Conservation (phyloP, 345 rosid species). For the Populus deltoides region DNA sequence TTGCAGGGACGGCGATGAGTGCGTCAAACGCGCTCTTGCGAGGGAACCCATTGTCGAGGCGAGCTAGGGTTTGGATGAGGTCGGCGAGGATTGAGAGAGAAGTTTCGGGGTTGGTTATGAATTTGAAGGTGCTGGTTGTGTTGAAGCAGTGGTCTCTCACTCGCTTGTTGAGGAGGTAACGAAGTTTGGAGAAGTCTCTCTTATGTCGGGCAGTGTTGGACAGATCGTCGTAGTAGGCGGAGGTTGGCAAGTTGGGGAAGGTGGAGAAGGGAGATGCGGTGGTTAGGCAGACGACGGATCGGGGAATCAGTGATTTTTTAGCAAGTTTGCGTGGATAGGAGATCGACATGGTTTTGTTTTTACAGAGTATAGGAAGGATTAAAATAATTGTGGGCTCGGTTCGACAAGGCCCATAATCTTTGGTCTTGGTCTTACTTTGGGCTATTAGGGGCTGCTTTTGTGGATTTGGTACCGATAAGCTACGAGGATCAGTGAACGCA, state of each 20-base stretch:
- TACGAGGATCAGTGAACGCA: too few relatives aligned
- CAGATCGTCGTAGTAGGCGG: slow-evolving; percentile 55
- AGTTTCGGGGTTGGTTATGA: slow-evolving; percentile 44
- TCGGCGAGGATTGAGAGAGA: slow-evolving; percentile 43
- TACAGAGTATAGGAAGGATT: too few relatives aligned
- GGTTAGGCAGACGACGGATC: slow-evolving; percentile 10
- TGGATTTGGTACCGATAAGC: too few relatives aligned
- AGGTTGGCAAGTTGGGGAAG: slow-evolving; percentile 41
- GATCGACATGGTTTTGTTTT: slow-evolving; percentile 3
- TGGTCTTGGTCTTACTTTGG: too few relatives aligned
- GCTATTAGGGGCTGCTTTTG: too few relatives aligned
- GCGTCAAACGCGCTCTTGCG: slow-evolving; percentile 52
- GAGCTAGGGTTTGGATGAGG: slow-evolving; percentile 42
- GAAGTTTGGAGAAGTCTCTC: slow-evolving; percentile 50
- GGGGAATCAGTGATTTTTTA: slow-evolving; percentile 6
- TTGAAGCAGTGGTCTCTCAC: slow-evolving; percentile 49
- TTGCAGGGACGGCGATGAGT: slow-evolving; percentile 65
- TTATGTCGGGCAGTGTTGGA: slow-evolving; percentile 45
- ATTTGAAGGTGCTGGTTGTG: slow-evolving; percentile 62
- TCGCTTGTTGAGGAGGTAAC: slow-evolving; percentile 59
- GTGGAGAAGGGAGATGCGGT: slow-evolving; percentile 22
- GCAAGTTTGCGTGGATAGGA: slow-evolving; percentile 18
- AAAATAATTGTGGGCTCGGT: background rate
- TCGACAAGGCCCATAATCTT: too few relatives aligned
- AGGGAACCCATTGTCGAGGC: slow-evolving; percentile 50